Percentiles rank a stretch among this genome's conserved stretches.
phyloP scores from a whole-genome alignment of 768 basidiomycete genomes.

The Cubamyces lactineus region DNA sequence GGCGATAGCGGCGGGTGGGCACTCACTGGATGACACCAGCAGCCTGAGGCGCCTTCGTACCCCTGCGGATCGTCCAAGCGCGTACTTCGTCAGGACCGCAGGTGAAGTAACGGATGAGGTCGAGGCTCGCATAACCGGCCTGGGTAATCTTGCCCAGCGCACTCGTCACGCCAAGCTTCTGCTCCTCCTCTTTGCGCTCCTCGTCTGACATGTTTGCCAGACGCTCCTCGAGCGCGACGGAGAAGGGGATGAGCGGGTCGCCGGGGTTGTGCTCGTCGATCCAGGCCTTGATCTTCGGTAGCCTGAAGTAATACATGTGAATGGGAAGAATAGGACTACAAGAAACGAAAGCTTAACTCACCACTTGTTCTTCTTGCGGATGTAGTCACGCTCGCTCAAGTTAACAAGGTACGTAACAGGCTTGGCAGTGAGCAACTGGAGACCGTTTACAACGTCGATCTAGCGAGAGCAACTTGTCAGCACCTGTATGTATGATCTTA shows the following conservation, averaged over 20 bases:
- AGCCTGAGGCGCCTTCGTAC: constrained; percentile 94
- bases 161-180: constrained; percentile 71
- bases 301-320: constrained; percentile 45
- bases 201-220: constrained; percentile 71
- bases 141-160: constrained; percentile 93
- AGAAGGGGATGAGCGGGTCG: constrained; percentile 95
- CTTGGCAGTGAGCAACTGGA: constrained; percentile 93
- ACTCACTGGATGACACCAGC: constrained; percentile 97
- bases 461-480: constrained; percentile 35
- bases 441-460: constrained; percentile 89
- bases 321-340: not conserved
- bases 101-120: constrained; percentile 97
- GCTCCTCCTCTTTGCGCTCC: constrained; percentile 71
- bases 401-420: constrained; percentile 99
- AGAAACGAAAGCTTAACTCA: constrained; percentile 32
- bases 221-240: constrained; percentile 93
- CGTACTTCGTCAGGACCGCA: constrained; percentile 97
- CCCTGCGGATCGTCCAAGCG: constrained; percentile 95
- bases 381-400: constrained; percentile 90
- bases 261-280: constrained; percentile 97
- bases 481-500: not conserved
- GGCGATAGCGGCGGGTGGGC: not conserved
- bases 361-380: constrained; percentile 99
- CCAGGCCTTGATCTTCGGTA: constrained; percentile 97
- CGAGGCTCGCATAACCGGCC: constrained; percentile 86